Conservation (phyloP, 2,329 filamentous ascomycete genomes). For the Rutstroemia sp. region DNA sequence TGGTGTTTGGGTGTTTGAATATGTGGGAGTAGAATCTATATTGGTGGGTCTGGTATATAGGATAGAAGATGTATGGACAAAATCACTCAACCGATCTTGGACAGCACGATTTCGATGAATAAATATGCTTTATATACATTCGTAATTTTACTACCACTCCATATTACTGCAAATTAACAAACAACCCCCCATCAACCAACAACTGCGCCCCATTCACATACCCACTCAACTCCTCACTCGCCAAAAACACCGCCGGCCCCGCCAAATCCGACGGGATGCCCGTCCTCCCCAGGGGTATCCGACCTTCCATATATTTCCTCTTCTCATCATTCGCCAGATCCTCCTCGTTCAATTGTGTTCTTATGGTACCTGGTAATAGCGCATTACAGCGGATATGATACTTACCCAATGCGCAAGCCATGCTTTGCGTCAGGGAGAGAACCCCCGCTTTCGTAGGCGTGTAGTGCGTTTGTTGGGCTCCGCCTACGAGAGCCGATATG, state of each 20-base stretch:
- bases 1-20: too few relatives aligned
- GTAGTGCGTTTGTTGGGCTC: constrained; percentile 74
- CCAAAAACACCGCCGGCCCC: constrained; percentile 79
- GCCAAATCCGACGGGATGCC: constrained; percentile 67
- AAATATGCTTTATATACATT: too few relatives aligned
- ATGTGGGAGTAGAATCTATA: too few relatives aligned
- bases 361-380: constrained; percentile 73
- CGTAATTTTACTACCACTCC: not conserved
- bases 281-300: constrained; percentile 72
- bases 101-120: too few relatives aligned
- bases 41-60: too few relatives aligned
- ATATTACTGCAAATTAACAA: constrained; percentile 75
- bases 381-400: constrained; percentile 78
- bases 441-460: constrained; percentile 85
- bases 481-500: constrained; percentile 70
- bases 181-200: constrained; percentile 80
- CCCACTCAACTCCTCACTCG: constrained; percentile 67
- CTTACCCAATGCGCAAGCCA: constrained; percentile 69
- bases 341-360: constrained; percentile 77
- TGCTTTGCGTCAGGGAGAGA: constrained; percentile 73
- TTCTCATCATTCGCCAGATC: constrained; percentile 70
- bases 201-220: constrained; percentile 80
- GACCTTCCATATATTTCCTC: constrained; percentile 68
- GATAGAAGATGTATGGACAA: too few relatives aligned
- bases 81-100: too few relatives aligned